Evolutionary conservation across 2,329 filamentous ascomycete genomes (phyloP), one percentile per base, ranked within the genome.

Genomic region (Pezicula carpinea): DNA sequence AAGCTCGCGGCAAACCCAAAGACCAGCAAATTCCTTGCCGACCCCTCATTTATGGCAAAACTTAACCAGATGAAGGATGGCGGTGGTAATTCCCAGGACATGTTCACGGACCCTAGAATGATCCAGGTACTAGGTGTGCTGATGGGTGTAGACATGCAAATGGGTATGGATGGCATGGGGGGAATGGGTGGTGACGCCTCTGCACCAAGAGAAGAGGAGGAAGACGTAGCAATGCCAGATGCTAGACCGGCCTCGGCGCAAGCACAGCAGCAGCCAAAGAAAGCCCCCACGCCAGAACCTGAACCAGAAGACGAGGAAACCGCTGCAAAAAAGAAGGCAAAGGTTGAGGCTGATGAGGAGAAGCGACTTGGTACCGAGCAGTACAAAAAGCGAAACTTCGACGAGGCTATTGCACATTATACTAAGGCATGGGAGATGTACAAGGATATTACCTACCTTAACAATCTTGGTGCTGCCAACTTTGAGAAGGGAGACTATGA

Each of bases 331-430:
- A 87, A 87, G 71, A 88, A 93, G 75, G 89, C 89, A 34, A 95
- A 97, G 75, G 88, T 85, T 62, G 89, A 87, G 53, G 93, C 91
- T 38, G 93, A 99, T 60, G 88, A 90, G 66, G 87, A 96, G 71
- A 99, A 99, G 81, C 87, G 85, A 23, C 75, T 95, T 48, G 93
- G 93, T 48, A 99, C 92, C 13, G 89, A 93, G 59, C 85, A 85
- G 67, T 99, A 99, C 79, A 99, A 99, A 84, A 97, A 97, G 80
- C 85, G 89, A 58, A 84, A 96, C 65, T 96, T 99, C 58, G 93
- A 97, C 61, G 83, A 87, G 63, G 93, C 93, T 43, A 96, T 99
- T 61, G 82, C 84, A 64, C 89, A 99, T 73, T 99, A 99, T 76
- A 80, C 69, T 66, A 95, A 95, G 68, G 93, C 93, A 0, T 99